Conservation (phyloP, 2,329 filamentous ascomycete genomes). For the Exutisphaerella laricina region DNA sequence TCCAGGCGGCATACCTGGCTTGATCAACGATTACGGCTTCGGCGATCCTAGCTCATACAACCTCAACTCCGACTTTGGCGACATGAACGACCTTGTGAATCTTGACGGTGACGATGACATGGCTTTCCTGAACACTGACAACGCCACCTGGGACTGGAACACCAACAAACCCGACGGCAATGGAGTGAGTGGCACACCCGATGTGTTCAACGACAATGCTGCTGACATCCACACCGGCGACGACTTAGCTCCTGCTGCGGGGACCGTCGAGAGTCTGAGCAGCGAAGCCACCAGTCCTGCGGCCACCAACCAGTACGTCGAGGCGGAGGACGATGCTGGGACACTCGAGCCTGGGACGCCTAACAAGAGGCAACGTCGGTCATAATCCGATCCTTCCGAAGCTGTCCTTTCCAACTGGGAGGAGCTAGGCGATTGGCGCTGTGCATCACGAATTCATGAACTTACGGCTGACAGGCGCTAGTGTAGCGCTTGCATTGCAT, state of each 20-base stretch:
- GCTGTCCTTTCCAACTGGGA: too few species aligned
- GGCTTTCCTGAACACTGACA: constrained; percentile 1
- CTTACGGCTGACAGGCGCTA: too few species aligned
- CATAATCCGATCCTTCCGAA: too few species aligned
- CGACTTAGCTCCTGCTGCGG: constrained; percentile 6
- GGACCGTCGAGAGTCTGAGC: constrained; percentile 39
- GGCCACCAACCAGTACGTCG: constrained; percentile 6
- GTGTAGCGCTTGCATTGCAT: too few species aligned
- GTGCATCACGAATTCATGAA: too few species aligned
- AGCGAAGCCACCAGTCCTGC: constrained; percentile 36
- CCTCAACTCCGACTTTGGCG: constrained; percentile 3
- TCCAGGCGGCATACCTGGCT: constrained; percentile 1
- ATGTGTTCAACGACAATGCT: constrained; percentile 21
- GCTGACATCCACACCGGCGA: constrained; percentile 1
- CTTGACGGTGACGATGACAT: constrained; percentile 2
- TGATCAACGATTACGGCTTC: constrained; percentile 4
- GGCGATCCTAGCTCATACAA: constrained; percentile 5
- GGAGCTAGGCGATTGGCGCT: too few species aligned
- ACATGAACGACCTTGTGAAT: constrained; percentile 5
- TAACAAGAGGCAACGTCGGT: constrained; percentile 23
- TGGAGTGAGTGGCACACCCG: constrained; percentile 1
- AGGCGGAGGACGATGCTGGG: constrained; percentile 7
- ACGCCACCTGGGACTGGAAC: constrained; percentile 2
- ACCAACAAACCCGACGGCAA: background rate
- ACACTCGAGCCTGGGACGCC: constrained; percentile 21